These are phyloP conservation scores for Pseudocercospora cruenta DNA, from an alignment of 2,329 filamentous ascomycete genomes.

Conservation along the genomic window DNA sequence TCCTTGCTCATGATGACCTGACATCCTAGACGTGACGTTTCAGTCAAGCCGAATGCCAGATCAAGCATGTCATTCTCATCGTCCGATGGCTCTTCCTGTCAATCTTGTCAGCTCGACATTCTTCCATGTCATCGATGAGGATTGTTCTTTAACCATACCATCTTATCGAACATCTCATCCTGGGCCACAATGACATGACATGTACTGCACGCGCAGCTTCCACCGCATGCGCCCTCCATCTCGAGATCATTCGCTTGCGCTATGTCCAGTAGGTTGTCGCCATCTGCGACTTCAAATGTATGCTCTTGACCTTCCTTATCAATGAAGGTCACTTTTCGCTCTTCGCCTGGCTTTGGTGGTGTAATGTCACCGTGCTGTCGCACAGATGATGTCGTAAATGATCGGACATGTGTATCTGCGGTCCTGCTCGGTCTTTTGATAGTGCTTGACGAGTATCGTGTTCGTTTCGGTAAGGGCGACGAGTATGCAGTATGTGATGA, in stretches of 20 bases:
- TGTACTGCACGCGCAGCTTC: constrained; percentile 89
- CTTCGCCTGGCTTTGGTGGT: constrained; percentile 85
- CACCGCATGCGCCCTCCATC: constrained; percentile 97
- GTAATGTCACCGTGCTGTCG: constrained; percentile 76
- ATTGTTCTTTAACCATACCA: constrained; percentile 28
- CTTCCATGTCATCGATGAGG: background rate
- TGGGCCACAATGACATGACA: constrained; percentile 86
- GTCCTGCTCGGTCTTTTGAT: background rate
- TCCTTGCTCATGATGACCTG: constrained; percentile 92
- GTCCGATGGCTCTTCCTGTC: constrained; percentile 49
- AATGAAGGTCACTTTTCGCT: constrained; percentile 87
- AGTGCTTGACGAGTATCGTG: background rate
- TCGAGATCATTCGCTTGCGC: constrained; percentile 93
- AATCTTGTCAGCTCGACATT: constrained; percentile 5
- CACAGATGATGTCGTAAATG: constrained; percentile 16
- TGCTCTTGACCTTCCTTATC: constrained; percentile 82
- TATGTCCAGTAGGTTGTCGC: constrained; percentile 93
- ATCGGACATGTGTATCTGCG: background rate
- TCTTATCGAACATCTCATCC: constrained; percentile 59
- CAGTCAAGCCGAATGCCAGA: constrained; percentile 84
- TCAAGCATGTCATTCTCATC: constrained; percentile 83
- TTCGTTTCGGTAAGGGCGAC: background rate
- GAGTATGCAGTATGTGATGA: background rate
- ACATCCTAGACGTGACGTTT: constrained; percentile 82
- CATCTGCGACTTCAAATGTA: constrained; percentile 78